Base-by-base conservation (phyloP, 2,329 filamentous ascomycete genomes). In the Colletotrichum sp. region DNA sequence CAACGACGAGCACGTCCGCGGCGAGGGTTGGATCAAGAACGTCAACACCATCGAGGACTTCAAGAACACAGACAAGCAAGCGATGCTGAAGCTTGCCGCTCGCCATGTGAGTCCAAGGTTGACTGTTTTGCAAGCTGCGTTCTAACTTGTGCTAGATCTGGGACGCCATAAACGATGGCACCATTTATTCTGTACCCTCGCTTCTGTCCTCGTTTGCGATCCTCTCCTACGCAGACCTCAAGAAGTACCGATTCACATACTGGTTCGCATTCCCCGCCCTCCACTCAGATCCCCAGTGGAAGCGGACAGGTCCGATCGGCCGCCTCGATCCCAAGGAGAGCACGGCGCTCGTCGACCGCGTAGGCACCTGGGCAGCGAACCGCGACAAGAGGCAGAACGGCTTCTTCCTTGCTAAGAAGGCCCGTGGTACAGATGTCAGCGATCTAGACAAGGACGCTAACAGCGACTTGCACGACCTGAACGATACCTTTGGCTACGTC, bases 211-310 rank as follows among this genome's bases (percentile, higher is more conserved):
- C 95, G 8, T 98, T 98, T 83, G 90, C 95, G 30, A 92, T 97
- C 74, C 92, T 98, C 61, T 98, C 95, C 18, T 99, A 95, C 83
- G 96, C 97, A 77, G 96, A 99, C 82, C 90, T 99, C 38, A 99
- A 99, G 84, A 98, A 97, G 82, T 98, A 98, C 86, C 95, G 93
- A 77, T 98, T 98, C 83, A 95, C 94, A n/a, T 98, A 98, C 85
- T 98, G 97, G 92, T 98, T 98, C 84, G 96, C 94, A 7, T 99
- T 98, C 81, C 97, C 97, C 1, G 96, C 96, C 18, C 89, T 99
- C 59, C 96, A 98, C 82, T 98, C 96, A 5, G 93, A 96, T 70
- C 95, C 95, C 3, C 88, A 90, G 32, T 99, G 97, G 97, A 93
- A 91, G 79, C 87, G 93, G 67, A 84, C 89, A 3, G 89, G 87